Percentiles rank a stretch among this genome's conserved stretches.
phyloP scores from a whole-genome alignment of 2,329 filamentous ascomycete species.

The Orbilia oligospora region DNA sequence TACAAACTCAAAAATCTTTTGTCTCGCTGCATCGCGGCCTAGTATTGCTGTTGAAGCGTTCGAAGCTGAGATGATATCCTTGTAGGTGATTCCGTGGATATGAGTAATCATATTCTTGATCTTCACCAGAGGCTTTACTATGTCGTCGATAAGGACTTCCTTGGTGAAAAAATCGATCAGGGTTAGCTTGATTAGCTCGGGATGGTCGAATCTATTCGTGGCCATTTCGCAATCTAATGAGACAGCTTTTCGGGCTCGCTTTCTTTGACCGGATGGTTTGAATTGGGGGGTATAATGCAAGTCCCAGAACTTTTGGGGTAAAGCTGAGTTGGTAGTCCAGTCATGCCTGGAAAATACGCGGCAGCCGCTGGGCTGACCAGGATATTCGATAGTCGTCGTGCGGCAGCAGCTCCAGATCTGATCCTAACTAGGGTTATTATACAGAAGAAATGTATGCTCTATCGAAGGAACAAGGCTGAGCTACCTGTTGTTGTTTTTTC shows the following conservation, averaged over 20 bases:
- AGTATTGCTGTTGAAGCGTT: constrained; percentile 66
- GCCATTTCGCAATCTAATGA: constrained; percentile 74
- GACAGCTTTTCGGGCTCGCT: constrained; percentile 64
- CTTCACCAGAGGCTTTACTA: constrained; percentile 70
- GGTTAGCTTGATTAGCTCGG: constrained; percentile 72
- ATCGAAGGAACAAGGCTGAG: neutral
- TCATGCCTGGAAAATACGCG: constrained; percentile 35
- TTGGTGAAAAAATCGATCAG: constrained; percentile 71
- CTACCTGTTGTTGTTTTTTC: constrained; percentile 33
- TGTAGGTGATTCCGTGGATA: constrained; percentile 70
- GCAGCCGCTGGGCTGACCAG: constrained; percentile 48
- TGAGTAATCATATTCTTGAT: constrained; percentile 71
- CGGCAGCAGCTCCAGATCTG: constrained; percentile 46
- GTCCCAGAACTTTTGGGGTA: constrained; percentile 52
- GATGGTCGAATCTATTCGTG: constrained; percentile 68
- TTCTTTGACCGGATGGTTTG: constrained; percentile 1
- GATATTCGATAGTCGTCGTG: constrained; percentile 30
- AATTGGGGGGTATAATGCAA: constrained; percentile 43
- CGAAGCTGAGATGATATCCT: constrained; percentile 67
- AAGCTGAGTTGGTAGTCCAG: constrained; percentile 43
- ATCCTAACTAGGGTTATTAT: neutral
- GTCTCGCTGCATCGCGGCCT: constrained; percentile 68
- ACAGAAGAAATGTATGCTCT: neutral
- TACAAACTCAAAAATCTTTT: constrained; percentile 69
- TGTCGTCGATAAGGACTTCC: constrained; percentile 70